Base-by-base conservation (phyloP, 2,329 filamentous ascomycete genomes). In the Dothidotthia symphoricarpi region DNA sequence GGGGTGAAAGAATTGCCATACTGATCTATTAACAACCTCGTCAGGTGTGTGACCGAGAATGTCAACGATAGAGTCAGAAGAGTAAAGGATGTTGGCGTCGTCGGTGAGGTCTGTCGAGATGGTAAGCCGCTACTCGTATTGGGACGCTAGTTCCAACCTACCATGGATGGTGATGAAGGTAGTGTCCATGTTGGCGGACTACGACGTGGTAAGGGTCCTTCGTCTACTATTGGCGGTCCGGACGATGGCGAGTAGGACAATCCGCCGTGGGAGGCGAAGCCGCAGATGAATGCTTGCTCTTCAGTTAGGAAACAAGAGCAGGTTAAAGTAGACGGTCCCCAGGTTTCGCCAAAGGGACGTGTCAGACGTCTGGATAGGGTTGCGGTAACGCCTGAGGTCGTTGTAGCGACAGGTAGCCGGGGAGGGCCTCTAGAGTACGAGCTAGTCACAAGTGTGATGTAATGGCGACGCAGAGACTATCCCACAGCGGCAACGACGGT, bases 101-200 rank as follows among this genome's bases (percentile, higher is more conserved):
- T 78, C 73, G 28, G 81, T 78, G 43, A 91, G 75, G 67, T 90
- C 87, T 90, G 47, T 29, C 2, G 26, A 24, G 34, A 43, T 58
- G 24, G 55, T 41, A 32, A 31, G 29, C 11, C 13, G 33, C 24
- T 16, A 29, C 26, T 28, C 11, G 13, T 11, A 10, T n/a, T 29
- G 17, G 28, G 34, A 42, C 34, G 14, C 8, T 4, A 33, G 13
- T 49, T 31, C 33, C 9, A 39, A 46, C 82, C 72, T 70, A 86
- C 88, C 88, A 64, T 93, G 88, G 62, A 94, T 93, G 53, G 87
- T 89, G 71, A 94, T 93, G 70, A 94, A 94, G 22, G 88, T 93
- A 53, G 85, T 85, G 69, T 90, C 86, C 86, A 65, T 65, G 32
- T 41, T 51, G 48, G 41, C 43, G 34, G 28, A 24, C 32, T 15